Evolutionary conservation across 2,329 filamentous ascomycete species (phyloP).

Genomic region (Bipolaris victoriae): DNA sequence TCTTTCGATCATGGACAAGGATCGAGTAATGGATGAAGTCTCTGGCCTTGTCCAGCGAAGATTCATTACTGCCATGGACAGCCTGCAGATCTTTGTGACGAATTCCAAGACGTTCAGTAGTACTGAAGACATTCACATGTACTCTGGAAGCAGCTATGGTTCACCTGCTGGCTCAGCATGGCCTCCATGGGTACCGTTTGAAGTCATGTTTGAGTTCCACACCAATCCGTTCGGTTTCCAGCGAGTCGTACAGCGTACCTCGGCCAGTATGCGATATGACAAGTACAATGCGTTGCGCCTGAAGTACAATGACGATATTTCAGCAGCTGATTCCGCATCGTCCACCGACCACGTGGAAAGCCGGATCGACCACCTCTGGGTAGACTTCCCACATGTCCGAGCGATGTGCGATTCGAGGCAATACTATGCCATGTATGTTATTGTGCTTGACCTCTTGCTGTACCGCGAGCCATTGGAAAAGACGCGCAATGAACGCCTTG

Average conservation of each 20-base stretch:
- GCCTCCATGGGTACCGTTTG: constrained; percentile 98
- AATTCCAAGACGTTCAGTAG: constrained; percentile 87
- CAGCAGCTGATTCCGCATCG: constrained; percentile 62
- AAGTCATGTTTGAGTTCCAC: constrained; percentile 97
- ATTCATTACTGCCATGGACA: constrained; percentile 95
- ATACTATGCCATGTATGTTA: constrained; percentile 98
- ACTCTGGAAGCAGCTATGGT: constrained; percentile 92
- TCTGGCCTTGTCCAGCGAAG: constrained; percentile 94
- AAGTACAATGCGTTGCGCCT: constrained; percentile 97
- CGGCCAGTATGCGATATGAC: constrained; percentile 90
- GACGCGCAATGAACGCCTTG: constrained; percentile 90
- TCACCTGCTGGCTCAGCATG: constrained; percentile 83
- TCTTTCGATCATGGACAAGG: constrained; percentile 97
- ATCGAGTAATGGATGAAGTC: constrained; percentile 87
- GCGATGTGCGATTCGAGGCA: constrained; percentile 97
- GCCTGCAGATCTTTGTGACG: constrained; percentile 96
- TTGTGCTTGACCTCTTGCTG: constrained; percentile 91
- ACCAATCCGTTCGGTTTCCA: constrained; percentile 97
- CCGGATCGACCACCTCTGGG: constrained; percentile 94
- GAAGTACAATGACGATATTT: constrained; percentile 95
- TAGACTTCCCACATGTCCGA: constrained; percentile 91
- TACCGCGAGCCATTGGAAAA: constrained; percentile 97
- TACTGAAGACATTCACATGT: constrained; percentile 84
- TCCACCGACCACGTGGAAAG: constrained; percentile 67
- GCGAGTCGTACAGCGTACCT: constrained; percentile 94